These are phyloP conservation scores for Coniochaeta sp. DNA, from an alignment of 2,329 filamentous ascomycete genomes.

Conservation along the genomic window DNA sequence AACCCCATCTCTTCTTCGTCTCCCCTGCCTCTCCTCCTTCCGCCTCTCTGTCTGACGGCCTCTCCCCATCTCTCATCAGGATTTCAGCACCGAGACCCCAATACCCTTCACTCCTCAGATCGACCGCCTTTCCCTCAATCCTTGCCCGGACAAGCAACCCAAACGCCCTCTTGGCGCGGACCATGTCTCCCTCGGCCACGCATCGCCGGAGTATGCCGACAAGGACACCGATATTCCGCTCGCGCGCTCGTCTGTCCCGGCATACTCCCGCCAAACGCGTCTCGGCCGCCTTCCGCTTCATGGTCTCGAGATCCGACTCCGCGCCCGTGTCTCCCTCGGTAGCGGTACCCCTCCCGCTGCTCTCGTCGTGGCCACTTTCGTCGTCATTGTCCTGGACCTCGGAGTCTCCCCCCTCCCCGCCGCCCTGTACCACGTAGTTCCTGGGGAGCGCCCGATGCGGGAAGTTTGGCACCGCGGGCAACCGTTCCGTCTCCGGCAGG, in stretches of 20 bases:
- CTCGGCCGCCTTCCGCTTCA: slow-evolving; percentile 11
- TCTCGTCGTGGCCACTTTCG: not conserved
- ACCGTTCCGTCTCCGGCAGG: slow-evolving; percentile 36
- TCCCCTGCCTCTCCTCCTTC: slow-evolving; percentile 8
- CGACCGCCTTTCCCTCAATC: slow-evolving; percentile 48
- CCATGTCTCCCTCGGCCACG: slow-evolving; percentile 62
- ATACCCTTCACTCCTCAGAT: slow-evolving; percentile 60
- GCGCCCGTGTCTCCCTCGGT: slow-evolving; percentile 3
- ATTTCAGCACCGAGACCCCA: slow-evolving; percentile 87
- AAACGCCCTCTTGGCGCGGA: slow-evolving; percentile 67
- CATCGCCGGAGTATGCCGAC: slow-evolving; percentile 65
- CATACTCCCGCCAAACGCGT: slow-evolving; percentile 25
- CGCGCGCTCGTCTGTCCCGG: slow-evolving; percentile 11
- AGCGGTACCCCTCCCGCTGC: not conserved
- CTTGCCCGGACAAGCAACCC: slow-evolving; percentile 57
- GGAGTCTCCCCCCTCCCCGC: not conserved
- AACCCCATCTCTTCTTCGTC: slow-evolving; percentile 29
- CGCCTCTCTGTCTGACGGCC: not conserved
- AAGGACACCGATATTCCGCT: slow-evolving; percentile 57
- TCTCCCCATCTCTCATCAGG: slow-evolving; percentile 49
- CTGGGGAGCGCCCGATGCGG: slow-evolving; percentile 38
- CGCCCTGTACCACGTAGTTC: not conserved
- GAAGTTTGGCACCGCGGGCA: slow-evolving; percentile 36
- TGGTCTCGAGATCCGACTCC: slow-evolving; percentile 5
- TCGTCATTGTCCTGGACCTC: not conserved